Conservation (phyloP, 2,329 filamentous ascomycete genomes). For the Zarea fungicola region DNA sequence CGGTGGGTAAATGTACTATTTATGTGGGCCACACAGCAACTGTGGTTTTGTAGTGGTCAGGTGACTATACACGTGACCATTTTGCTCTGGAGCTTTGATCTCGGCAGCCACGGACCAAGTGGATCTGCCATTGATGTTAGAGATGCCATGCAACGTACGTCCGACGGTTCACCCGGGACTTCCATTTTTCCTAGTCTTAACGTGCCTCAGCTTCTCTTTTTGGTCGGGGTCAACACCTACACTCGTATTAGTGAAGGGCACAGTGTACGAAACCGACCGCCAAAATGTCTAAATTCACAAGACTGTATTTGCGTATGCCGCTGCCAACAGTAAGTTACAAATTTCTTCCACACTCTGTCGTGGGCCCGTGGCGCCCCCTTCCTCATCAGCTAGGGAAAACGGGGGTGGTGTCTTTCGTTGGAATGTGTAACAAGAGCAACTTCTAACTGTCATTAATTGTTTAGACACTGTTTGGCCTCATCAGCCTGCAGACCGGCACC, state of each 20-base stretch:
- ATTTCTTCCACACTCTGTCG: neutral
- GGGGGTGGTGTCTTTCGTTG: neutral
- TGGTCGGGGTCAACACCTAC: conserved; percentile 5
- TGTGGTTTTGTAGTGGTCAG: neutral
- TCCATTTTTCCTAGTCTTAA: no score
- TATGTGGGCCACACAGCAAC: neutral
- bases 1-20: no score
- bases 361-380: neutral
- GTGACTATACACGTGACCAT: neutral
- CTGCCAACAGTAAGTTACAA: conserved; percentile 35
- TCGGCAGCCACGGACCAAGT: conserved; percentile 13
- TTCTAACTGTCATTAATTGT: conserved; percentile 10
- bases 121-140: conserved; percentile 12
- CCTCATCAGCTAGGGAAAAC: conserved; percentile 3
- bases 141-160: conserved; percentile 7
- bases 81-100: conserved; percentile 2
- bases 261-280: no score
- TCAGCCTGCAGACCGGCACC: conserved; percentile 80
- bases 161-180: conserved; percentile 1
- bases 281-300: conserved; percentile 20
- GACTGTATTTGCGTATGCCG: conserved; percentile 33
- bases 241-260: no score
- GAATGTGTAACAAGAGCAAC: neutral
- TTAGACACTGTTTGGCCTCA: conserved; percentile 78
- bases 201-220: conserved; percentile 5